Evolutionary conservation across 108 stramenopile genomes (phyloP).

Genomic region (Craspedostauros australis): DNA sequence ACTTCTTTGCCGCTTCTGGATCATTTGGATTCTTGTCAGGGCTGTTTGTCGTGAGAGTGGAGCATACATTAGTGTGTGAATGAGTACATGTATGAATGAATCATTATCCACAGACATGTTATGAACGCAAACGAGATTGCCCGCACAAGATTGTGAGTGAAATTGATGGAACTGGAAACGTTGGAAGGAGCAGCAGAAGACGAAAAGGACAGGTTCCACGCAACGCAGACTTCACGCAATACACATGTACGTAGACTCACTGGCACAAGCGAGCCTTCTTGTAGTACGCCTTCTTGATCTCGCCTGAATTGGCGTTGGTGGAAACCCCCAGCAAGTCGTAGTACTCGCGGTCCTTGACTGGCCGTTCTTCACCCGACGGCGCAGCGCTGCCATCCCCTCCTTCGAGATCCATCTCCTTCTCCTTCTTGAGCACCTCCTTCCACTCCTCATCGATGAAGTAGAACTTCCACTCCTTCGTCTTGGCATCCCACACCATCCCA

Average conservation of each 20-base stretch:
- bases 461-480: conserved; percentile 29
- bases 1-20: conserved; percentile 76
- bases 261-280: conserved; percentile 77
- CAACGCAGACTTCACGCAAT: too few relatives aligned
- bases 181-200: too few relatives aligned
- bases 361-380: conserved; percentile 20
- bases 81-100: too few relatives aligned
- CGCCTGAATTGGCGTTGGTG: conserved; percentile 60
- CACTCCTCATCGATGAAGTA: conserved; percentile 37
- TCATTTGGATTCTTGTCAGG: conserved; percentile 86
- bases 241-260: too few relatives aligned
- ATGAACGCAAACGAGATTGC: too few relatives aligned
- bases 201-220: too few relatives aligned
- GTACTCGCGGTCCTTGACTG: conserved; percentile 77
- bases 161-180: too few relatives aligned
- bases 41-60: too few relatives aligned
- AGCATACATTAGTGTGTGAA: too few relatives aligned
- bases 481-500: conserved; percentile 32
- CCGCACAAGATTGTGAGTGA: too few relatives aligned
- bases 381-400: neutral
- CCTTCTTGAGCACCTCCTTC: conserved; percentile 24
- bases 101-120: too few relatives aligned
- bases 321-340: conserved; percentile 80
- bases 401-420: conserved; percentile 7
- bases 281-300: conserved; percentile 91